These are phyloP conservation scores for Cutaneotrichosporon sp. DNA, from an alignment of 1,284 basidiomycete genomes.

Conservation along the genomic window DNA sequence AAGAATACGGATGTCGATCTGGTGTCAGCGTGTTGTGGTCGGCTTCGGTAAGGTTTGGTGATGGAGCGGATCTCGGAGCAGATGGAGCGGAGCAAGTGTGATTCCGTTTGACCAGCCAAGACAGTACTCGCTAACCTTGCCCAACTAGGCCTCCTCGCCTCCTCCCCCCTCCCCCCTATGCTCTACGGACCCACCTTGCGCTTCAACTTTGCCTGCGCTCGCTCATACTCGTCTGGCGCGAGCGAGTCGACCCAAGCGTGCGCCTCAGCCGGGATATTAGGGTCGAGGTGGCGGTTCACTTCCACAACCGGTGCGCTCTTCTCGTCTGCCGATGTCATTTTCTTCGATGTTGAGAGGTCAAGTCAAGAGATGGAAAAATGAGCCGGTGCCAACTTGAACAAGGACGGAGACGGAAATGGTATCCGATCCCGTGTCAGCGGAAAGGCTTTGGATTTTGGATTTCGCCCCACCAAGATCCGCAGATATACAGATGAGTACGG, in stretches of 20 bases:
- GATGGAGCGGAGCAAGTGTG: not conserved
- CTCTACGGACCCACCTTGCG: conserved; percentile 2
- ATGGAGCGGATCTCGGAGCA: not conserved
- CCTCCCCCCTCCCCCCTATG: not conserved
- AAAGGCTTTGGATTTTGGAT: not conserved
- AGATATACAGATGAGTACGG: not conserved
- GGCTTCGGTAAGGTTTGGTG: too few species aligned
- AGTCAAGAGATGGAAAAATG: not conserved
- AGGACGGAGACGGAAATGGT: not conserved
- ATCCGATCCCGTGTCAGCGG: not conserved
- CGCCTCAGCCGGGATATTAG: conserved; percentile 8
- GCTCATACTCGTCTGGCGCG: conserved; percentile 4
- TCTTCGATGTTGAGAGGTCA: not conserved
- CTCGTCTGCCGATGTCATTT: not conserved
- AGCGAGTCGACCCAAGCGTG: conserved; percentile 8
- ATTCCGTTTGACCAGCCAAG: too few species aligned
- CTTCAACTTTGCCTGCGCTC: conserved; percentile 3
- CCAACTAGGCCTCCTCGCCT: too few species aligned
- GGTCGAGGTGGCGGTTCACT: not conserved
- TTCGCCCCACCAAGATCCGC: not conserved
- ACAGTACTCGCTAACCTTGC: too few species aligned
- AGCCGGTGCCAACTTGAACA: not conserved
- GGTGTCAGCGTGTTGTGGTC: conserved; percentile 4
- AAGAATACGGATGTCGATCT: conserved; percentile 32
- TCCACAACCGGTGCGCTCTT: not conserved